Conservation (phyloP, 2,329 filamentous ascomycete genomes). For the Xylaria sp. region DNA sequence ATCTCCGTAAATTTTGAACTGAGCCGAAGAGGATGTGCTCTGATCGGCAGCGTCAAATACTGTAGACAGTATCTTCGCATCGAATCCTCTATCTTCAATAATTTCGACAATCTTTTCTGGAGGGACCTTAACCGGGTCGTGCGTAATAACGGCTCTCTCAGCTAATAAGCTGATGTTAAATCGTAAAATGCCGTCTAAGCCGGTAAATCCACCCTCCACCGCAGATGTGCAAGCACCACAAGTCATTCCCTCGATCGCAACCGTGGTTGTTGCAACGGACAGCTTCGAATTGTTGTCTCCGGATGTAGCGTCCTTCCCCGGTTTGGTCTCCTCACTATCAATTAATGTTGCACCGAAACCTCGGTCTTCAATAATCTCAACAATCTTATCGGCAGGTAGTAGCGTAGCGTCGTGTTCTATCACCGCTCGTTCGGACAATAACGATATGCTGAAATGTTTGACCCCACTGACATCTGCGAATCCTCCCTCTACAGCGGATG, state of each 20-base stretch:
- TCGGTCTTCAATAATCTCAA: slow-evolving; percentile 72
- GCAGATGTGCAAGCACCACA: slow-evolving; percentile 96
- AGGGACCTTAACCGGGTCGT: slow-evolving; percentile 77
- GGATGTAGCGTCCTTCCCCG: slow-evolving; percentile 49
- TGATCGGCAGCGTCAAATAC: slow-evolving; percentile 67
- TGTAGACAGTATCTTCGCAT: slow-evolving; percentile 83
- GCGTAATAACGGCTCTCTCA: slow-evolving; percentile 87
- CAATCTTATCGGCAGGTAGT: slow-evolving; percentile 62
- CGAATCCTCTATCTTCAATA: slow-evolving; percentile 91
- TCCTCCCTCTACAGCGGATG: slow-evolving; percentile 82
- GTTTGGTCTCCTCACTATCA: slow-evolving; percentile 68
- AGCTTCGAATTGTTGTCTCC: slow-evolving; percentile 49
- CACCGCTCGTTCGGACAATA: slow-evolving; percentile 86
- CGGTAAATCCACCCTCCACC: slow-evolving; percentile 83
- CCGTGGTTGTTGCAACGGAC: slow-evolving; percentile 75
- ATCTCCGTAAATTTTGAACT: slow-evolving; percentile 86
- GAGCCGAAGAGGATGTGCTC: slow-evolving; percentile 68
- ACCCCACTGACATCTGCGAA: slow-evolving; percentile 80
- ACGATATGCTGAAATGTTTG: slow-evolving; percentile 80
- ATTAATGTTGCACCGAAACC: slow-evolving; percentile 85
- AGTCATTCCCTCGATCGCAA: slow-evolving; percentile 96
- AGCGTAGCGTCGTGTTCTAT: slow-evolving; percentile 77
- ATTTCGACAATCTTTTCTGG: slow-evolving; percentile 80
- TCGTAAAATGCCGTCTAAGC: slow-evolving; percentile 79
- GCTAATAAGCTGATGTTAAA: slow-evolving; percentile 97